Conservation (phyloP, 495 filamentous ascomycete species). For the Rhypophila decipiens region DNA sequence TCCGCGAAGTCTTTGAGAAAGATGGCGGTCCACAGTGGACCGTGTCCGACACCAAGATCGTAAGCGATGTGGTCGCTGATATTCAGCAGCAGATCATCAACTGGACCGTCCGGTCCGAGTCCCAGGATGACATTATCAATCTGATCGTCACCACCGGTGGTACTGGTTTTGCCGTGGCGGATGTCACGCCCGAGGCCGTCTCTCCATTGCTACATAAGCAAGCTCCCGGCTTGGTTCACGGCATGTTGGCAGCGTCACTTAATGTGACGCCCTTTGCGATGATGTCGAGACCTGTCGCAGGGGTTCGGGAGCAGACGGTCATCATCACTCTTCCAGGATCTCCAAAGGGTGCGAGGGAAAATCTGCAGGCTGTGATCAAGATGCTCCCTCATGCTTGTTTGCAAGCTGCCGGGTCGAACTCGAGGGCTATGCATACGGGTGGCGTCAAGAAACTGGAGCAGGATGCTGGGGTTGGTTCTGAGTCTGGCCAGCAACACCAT, state of each 20-base stretch:
- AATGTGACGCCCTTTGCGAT: conserved; percentile 92
- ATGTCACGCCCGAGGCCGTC: conserved; percentile 88
- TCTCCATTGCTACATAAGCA: conserved; percentile 74
- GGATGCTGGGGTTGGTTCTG: conserved; percentile 56
- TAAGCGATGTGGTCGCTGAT: conserved; percentile 66
- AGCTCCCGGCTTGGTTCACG: conserved; percentile 86
- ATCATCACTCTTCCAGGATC: conserved; percentile 92
- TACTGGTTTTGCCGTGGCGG: conserved; percentile 86
- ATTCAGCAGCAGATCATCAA: conserved; percentile 66
- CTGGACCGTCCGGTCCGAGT: conserved; percentile 58
- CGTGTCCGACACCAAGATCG: conserved; percentile 60
- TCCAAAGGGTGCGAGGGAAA: conserved; percentile 94
- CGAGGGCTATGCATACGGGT: conserved; percentile 69
- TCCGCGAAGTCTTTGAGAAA: conserved; percentile 60
- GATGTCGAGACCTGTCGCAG: conserved; percentile 93
- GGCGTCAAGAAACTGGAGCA: conserved; percentile 78
- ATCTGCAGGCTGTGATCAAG: conserved; percentile 84
- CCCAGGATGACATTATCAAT: conserved; percentile 51
- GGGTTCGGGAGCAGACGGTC: conserved; percentile 73
- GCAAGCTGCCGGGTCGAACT: conserved; percentile 80
- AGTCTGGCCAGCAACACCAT: conserved; percentile 8
- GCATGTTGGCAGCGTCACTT: conserved; percentile 83
- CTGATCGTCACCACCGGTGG: conserved; percentile 85
- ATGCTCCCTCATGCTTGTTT: conserved; percentile 88
- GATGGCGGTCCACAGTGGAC: conserved; percentile 64